Percentiles rank a stretch among this genome's conserved stretches.
These are phyloP conservation scores for Aspergillus kassunensis DNA, from an alignment of 495 filamentous ascomycete species.

Conservation along the genomic window DNA sequence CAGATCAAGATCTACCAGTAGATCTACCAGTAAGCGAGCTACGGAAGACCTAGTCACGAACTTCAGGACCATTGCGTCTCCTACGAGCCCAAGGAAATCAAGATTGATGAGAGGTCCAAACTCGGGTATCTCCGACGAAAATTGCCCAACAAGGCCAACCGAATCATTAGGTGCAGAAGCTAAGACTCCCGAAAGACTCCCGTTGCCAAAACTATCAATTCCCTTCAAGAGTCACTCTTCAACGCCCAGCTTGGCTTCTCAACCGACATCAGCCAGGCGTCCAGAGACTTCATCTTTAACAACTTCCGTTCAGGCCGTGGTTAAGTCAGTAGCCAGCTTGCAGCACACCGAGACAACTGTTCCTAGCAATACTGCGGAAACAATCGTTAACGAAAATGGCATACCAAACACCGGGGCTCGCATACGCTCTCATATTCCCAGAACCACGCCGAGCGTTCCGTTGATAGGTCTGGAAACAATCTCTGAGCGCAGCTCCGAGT, in stretches of 20 bases:
- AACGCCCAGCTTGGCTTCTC: slow-evolving; percentile 8
- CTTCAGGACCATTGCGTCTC: not conserved
- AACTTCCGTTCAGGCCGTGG: not conserved
- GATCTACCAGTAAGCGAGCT: not conserved
- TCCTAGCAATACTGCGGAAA: not conserved
- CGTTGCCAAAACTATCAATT: not conserved
- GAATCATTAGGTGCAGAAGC: not conserved
- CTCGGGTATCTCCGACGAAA: not conserved
- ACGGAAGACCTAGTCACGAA: not conserved
- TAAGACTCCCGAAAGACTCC: not conserved
- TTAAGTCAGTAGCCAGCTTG: too few relatives aligned
- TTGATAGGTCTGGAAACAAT: not conserved
- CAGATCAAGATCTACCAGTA: not conserved
- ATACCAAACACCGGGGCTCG: not conserved
- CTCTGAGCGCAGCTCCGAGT: not conserved
- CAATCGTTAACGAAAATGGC: not conserved
- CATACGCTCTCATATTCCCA: not conserved
- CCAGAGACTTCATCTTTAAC: not conserved
- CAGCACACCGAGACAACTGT: not conserved
- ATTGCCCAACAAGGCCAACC: not conserved
- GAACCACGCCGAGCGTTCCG: not conserved
- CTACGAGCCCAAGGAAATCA: not conserved
- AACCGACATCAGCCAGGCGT: not conserved
- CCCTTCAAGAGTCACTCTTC: not conserved
- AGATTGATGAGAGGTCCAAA: not conserved